A percentile compares a stretch with the other conserved stretches of the same genome.
Conservation (phyloP, 306 rosid genomes). For the Abrus pulchellus region DNA sequence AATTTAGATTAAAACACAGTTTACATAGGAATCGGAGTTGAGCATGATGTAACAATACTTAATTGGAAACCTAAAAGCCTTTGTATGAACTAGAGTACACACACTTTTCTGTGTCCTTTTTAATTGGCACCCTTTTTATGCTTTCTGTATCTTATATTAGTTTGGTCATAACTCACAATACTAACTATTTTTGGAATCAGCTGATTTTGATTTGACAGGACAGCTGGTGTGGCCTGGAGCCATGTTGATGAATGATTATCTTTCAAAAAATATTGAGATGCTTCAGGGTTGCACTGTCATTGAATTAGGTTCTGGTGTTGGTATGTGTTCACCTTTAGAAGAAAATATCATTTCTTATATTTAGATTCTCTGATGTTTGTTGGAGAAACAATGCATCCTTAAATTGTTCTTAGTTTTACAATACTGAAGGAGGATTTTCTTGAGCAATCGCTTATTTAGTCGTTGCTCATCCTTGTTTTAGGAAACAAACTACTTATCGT, state of each 20-base stretch:
- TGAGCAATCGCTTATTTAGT: background rate
- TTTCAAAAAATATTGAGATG: slow-evolving; percentile 69
- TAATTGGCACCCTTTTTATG: background rate
- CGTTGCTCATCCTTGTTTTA: background rate
- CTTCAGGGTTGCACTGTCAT: slow-evolving; percentile 72
- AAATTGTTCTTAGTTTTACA: slow-evolving; percentile 6
- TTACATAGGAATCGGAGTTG: background rate
- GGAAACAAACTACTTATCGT: slow-evolving; percentile 34
- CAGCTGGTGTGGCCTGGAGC: slow-evolving; percentile 99
- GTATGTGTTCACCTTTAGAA: slow-evolving; percentile 58
- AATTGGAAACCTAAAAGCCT: background rate
- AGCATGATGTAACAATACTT: slow-evolving; percentile 8
- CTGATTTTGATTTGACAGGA: slow-evolving; percentile 97
- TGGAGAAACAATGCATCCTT: slow-evolving; percentile 13
- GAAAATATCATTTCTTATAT: slow-evolving; percentile 17
- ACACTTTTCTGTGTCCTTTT: slow-evolving; percentile 10
- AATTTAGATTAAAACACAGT: background rate
- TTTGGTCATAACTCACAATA: slow-evolving; percentile 1
- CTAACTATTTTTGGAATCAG: slow-evolving; percentile 65
- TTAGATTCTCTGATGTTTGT: slow-evolving; percentile 33
- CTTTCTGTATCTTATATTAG: slow-evolving; percentile 28
- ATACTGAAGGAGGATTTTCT: slow-evolving; percentile 25
- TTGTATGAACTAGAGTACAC: background rate
- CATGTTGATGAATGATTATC: slow-evolving; percentile 82
- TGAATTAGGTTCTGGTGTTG: slow-evolving; percentile 97